Conservation (phyloP, 805 yeast genomes). For the Spencermartinsiella europaea region DNA sequence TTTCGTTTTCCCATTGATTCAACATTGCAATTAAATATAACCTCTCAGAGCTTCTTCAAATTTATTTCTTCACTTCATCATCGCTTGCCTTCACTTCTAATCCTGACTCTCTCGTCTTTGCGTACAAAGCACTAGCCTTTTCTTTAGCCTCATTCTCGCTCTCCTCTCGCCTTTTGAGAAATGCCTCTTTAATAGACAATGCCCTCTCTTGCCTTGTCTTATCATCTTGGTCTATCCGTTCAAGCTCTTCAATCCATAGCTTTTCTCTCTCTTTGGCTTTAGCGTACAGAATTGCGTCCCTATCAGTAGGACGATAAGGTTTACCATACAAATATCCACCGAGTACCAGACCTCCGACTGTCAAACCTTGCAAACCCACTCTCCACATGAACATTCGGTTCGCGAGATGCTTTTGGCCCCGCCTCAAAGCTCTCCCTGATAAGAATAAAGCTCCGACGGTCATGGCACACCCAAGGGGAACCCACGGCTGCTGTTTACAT, state of each 20-base stretch:
- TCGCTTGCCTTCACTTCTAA: too few relatives aligned
- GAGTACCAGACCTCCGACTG: slow-evolving; percentile 72
- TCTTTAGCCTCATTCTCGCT: slow-evolving; percentile 5
- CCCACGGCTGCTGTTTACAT: slow-evolving; percentile 82
- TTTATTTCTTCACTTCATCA: too few relatives aligned
- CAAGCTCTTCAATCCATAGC: slow-evolving; percentile 80
- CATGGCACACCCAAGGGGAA: slow-evolving; percentile 73
- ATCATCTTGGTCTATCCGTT: slow-evolving; percentile 73
- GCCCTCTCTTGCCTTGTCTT: slow-evolving; percentile 68
- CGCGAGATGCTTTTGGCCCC: slow-evolving; percentile 69
- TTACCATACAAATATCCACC: slow-evolving; percentile 69
- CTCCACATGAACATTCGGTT: slow-evolving; percentile 88
- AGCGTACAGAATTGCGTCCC: slow-evolving; percentile 62
- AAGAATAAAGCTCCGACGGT: slow-evolving; percentile 77
- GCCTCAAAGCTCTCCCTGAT: slow-evolving; percentile 70
- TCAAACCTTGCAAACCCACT: slow-evolving; percentile 79
- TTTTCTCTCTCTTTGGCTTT: slow-evolving; percentile 82
- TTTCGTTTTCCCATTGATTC: too few relatives aligned
- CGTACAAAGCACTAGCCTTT: background rate
- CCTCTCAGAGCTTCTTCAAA: too few relatives aligned
- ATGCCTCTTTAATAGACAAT: slow-evolving; percentile 8
- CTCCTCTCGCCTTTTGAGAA: slow-evolving; percentile 9
- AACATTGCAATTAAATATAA: too few relatives aligned
- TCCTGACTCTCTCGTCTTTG: background rate
- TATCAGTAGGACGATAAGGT: slow-evolving; percentile 21